phyloP scores from a whole-genome alignment of 2,329 filamentous ascomycete species.

The Elsinoe batatas region DNA sequence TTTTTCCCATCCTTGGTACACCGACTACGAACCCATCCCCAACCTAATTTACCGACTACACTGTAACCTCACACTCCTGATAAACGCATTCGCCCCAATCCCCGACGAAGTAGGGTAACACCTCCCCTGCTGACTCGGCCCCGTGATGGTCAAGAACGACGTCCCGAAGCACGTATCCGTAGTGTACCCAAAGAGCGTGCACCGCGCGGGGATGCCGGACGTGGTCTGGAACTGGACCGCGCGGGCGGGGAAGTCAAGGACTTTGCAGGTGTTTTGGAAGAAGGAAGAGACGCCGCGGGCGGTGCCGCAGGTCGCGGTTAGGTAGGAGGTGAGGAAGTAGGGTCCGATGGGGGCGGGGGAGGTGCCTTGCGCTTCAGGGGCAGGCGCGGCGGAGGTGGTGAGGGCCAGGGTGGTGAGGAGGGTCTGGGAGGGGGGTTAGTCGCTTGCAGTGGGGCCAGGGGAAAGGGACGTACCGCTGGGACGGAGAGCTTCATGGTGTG shows the following conservation, averaged over 20 bases:
- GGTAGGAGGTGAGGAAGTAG: neutral
- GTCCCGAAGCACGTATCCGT: neutral
- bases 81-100: neutral
- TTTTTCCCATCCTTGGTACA: too few species aligned
- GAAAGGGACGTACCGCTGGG: neutral
- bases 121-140: neutral
- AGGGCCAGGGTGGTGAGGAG: neutral
- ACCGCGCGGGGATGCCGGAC: neutral
- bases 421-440: neutral
- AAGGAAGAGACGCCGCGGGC: neutral
- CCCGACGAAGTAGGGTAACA: neutral
- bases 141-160: neutral
- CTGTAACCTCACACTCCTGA: neutral
- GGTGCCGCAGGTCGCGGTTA: neutral
- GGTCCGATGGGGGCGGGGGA: neutral
- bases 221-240: neutral
- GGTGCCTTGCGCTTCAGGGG: neutral
- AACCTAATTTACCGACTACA: neutral
- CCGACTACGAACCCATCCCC: too few species aligned
- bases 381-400: neutral
- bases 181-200: neutral
- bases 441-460: neutral
- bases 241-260: neutral
- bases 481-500: neutral
- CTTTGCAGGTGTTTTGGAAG: neutral